Conservation (phyloP, 805 yeast species). For the Kodamaea lidongshanica region DNA sequence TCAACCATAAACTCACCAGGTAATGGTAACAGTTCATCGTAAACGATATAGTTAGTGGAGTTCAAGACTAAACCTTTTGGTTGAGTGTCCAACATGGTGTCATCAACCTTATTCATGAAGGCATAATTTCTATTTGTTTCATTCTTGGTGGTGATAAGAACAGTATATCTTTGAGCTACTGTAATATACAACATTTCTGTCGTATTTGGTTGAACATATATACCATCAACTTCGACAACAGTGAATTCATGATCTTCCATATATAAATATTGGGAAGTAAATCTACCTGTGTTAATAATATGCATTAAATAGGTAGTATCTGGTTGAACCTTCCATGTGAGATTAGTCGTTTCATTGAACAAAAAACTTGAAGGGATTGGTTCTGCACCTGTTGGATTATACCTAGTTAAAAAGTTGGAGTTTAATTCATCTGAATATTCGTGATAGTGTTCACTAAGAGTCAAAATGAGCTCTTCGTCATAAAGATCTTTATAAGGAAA, state of each 20-base stretch:
- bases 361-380: conserved; percentile 84
- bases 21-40: conserved; percentile 37
- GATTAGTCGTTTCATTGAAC: conserved; percentile 74
- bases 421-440: conserved; percentile 46
- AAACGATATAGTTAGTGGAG: conserved; percentile 69
- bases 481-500: conserved; percentile 54
- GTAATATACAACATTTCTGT: conserved; percentile 73
- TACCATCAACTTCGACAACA: conserved; percentile 89
- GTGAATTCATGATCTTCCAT: conserved; percentile 84
- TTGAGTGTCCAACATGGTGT: conserved; percentile 69
- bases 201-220: conserved; percentile 68
- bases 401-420: conserved; percentile 54
- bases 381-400: conserved; percentile 97
- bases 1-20: conserved; percentile 37
- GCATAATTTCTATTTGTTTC: conserved; percentile 63
- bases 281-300: conserved; percentile 82
- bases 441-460: conserved; percentile 89
- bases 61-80: conserved; percentile 65
- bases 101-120: conserved; percentile 75
- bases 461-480: conserved; percentile 70
- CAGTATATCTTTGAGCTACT: conserved; percentile 87
- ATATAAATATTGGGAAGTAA: conserved; percentile 82
- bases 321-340: conserved; percentile 76
- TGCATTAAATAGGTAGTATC: conserved; percentile 78
- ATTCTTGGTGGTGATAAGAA: conserved; percentile 67